These are phyloP conservation scores for Phalaenopsis aphrodite DNA, from an alignment of 106 monocot species.

Conservation along the genomic window DNA sequence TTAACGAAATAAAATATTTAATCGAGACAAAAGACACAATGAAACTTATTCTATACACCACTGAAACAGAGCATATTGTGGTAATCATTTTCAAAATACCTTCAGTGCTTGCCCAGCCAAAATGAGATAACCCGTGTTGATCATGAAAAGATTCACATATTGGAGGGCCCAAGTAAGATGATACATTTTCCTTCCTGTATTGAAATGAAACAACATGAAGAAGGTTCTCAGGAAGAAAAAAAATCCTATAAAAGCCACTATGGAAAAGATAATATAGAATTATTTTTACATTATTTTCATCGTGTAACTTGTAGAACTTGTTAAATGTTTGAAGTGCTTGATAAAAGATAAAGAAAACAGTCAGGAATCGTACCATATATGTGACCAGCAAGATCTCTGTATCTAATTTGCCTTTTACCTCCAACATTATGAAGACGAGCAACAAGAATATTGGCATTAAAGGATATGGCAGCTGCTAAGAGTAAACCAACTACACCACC, in stretches of 20 bases:
- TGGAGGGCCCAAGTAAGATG: conserved; percentile 83
- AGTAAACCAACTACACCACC: conserved; percentile 67
- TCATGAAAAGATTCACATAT: conserved; percentile 92
- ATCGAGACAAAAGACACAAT: neutral
- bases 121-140: conserved; percentile 93
- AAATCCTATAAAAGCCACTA: neutral
- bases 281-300: neutral
- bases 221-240: neutral
- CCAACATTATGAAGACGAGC: conserved; percentile 86
- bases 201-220: neutral
- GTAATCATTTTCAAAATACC: conserved; percentile 29
- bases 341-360: neutral
- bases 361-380: conserved; percentile 55
- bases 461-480: conserved; percentile 81
- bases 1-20: neutral
- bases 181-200: conserved; percentile 75
- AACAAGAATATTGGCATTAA: conserved; percentile 82
- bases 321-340: neutral
- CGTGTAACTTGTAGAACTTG: neutral
- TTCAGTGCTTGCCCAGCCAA: conserved; percentile 93
- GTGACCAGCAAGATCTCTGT: conserved; percentile 94
- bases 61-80: neutral
- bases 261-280: neutral
- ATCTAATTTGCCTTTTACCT: conserved; percentile 88
- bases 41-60: neutral